phyloP scores from a whole-genome alignment of 495 filamentous ascomycete species.

The Tetracladium setigerum region DNA sequence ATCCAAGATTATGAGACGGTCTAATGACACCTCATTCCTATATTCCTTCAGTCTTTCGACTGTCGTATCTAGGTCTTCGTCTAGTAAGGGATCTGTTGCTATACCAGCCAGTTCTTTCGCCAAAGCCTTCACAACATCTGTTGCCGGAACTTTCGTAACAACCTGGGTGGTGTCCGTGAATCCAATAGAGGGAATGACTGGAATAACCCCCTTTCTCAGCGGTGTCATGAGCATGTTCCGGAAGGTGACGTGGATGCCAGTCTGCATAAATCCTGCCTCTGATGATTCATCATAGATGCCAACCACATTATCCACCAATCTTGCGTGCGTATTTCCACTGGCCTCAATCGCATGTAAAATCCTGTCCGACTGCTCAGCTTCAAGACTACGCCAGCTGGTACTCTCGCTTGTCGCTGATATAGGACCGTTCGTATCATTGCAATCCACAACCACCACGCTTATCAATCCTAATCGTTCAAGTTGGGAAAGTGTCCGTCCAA shows the following conservation, averaged over 20 bases:
- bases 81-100: constrained; percentile 11
- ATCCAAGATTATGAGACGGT: constrained; percentile 86
- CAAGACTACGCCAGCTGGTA: constrained; percentile 31
- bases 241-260: constrained; percentile 35
- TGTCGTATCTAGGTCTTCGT: constrained; percentile 38
- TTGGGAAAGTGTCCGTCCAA: constrained; percentile 77
- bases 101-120: constrained; percentile 60
- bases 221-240: constrained; percentile 58
- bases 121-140: constrained; percentile 65
- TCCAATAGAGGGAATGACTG: constrained; percentile 65
- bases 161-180: constrained; percentile 53
- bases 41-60: constrained; percentile 36
- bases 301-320: constrained; percentile 61
- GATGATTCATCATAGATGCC: constrained; percentile 24
- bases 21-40: constrained; percentile 56
- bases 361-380: constrained; percentile 62
- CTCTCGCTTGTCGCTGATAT: constrained; percentile 1
- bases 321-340: constrained; percentile 55
- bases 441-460: constrained; percentile 77
- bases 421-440: constrained; percentile 30
- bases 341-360: constrained; percentile 64
- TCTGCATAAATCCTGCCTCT: background rate
- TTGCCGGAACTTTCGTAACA: constrained; percentile 46
- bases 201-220: constrained; percentile 68
- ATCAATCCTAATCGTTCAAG: constrained; percentile 72